phyloP scores from a whole-genome alignment of 306 rosid genomes.

The Delonix regia region DNA sequence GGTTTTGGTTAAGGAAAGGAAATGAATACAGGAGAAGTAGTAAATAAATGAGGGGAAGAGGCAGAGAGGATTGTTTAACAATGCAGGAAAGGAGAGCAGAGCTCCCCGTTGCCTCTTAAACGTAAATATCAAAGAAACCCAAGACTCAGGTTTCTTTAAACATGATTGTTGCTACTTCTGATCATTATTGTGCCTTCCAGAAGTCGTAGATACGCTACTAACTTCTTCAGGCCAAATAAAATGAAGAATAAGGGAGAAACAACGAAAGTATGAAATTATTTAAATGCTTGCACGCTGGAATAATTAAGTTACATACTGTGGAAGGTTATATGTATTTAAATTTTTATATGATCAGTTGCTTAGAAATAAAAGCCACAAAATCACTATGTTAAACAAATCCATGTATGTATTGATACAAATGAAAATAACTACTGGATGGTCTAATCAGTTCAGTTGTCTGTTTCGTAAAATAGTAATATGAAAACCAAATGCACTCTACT shows the following conservation, averaged over 20 bases:
- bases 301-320: not conserved
- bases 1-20: not conserved
- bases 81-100: not conserved
- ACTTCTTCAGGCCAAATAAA: not conserved
- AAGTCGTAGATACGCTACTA: not conserved
- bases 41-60: not conserved
- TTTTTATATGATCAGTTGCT: not conserved
- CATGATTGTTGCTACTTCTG: not conserved
- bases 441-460: not conserved
- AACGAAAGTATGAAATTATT: not conserved
- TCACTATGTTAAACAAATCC: not conserved
- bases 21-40: not conserved
- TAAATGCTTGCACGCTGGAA: not conserved
- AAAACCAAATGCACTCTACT: constrained; percentile 10
- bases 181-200: not conserved
- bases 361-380: not conserved
- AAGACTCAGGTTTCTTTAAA: not conserved
- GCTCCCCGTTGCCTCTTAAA: not conserved
- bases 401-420: not conserved
- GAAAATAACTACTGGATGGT: not conserved
- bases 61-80: not conserved
- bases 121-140: not conserved
- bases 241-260: not conserved
- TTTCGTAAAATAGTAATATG: not conserved
- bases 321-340: not conserved